Conservation (phyloP, 176 grass and related monocot genomes). For the Rhynchospora breviuscula region DNA sequence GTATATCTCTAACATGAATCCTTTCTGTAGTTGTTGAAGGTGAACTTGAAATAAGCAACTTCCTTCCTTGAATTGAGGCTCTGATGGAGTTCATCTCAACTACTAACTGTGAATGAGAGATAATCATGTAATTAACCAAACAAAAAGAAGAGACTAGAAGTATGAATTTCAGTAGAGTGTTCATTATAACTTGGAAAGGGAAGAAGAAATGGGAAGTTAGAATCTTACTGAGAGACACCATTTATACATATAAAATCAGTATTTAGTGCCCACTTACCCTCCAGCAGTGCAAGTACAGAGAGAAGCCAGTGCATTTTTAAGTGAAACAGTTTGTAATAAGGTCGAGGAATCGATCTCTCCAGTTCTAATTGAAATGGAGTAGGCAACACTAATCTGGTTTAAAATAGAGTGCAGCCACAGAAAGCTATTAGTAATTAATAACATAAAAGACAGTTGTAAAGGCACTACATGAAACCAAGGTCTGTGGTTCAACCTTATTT, state of each 20-base stretch:
- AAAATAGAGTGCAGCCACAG: neutral
- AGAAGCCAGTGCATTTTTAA: neutral
- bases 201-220: conserved; percentile 17
- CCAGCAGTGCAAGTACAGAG: neutral
- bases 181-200: conserved; percentile 18
- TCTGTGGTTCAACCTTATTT: neutral
- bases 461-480: conserved; percentile 16
- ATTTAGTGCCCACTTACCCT: conserved; percentile 2
- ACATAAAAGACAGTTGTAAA: conserved; percentile 28
- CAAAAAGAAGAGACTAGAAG: conserved; percentile 24
- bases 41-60: conserved; percentile 13
- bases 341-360: neutral
- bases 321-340: neutral
- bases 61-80: conserved; percentile 13
- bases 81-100: neutral
- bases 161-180: conserved; percentile 25
- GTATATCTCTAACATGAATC: conserved; percentile 20
- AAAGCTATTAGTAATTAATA: neutral
- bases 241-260: conserved; percentile 22
- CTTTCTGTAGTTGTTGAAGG: conserved; percentile 4
- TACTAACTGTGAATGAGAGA: conserved; percentile 8
- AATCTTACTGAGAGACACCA: neutral
- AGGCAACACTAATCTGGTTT: neutral
- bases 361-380: conserved; percentile 10
- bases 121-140: conserved; percentile 15